Evolutionary conservation across 2,329 filamentous ascomycete species (phyloP).

Genomic region (Chaetomium olivaceum): DNA sequence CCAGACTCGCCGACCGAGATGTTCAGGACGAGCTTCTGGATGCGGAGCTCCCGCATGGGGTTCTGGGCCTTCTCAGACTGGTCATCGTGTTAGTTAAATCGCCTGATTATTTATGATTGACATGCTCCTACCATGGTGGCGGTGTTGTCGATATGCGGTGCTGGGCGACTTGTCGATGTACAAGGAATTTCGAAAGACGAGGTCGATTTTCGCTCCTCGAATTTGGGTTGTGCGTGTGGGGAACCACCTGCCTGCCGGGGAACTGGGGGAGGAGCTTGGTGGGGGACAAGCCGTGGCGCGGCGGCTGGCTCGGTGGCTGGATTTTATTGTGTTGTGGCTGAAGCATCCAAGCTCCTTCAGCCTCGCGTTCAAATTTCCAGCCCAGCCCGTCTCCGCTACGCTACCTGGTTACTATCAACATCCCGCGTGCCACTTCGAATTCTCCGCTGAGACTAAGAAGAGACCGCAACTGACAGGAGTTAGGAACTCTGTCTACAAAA

Average conservation of each 20-base stretch:
- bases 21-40: slow-evolving; percentile 99
- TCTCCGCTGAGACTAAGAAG: slow-evolving; percentile 40
- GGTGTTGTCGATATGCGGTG: slow-evolving; percentile 33
- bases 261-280: slow-evolving; percentile 22
- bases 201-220: slow-evolving; percentile 29
- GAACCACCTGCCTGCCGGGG: slow-evolving; percentile 17
- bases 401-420: slow-evolving; percentile 25
- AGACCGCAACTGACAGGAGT: slow-evolving; percentile 44
- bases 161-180: slow-evolving; percentile 28
- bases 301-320: slow-evolving; percentile 2
- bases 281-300: slow-evolving; percentile 30
- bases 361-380: slow-evolving; percentile 44
- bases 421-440: slow-evolving; percentile 47
- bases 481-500: slow-evolving; percentile 40
- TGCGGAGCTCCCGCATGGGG: slow-evolving; percentile 99
- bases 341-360: slow-evolving; percentile 37
- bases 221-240: slow-evolving; percentile 33
- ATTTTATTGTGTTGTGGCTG: slow-evolving; percentile 18
- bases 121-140: slow-evolving; percentile 43
- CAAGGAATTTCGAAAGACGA: slow-evolving; percentile 24
- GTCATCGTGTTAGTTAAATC: slow-evolving; percentile 45
- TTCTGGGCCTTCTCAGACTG: slow-evolving; percentile 79
- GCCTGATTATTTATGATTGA: background rate
- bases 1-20: slow-evolving; percentile 99
- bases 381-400: slow-evolving; percentile 37